Evolutionary conservation across 1,284 basidiomycete species (phyloP).

Genomic region (Tylopilus orsonianus): DNA sequence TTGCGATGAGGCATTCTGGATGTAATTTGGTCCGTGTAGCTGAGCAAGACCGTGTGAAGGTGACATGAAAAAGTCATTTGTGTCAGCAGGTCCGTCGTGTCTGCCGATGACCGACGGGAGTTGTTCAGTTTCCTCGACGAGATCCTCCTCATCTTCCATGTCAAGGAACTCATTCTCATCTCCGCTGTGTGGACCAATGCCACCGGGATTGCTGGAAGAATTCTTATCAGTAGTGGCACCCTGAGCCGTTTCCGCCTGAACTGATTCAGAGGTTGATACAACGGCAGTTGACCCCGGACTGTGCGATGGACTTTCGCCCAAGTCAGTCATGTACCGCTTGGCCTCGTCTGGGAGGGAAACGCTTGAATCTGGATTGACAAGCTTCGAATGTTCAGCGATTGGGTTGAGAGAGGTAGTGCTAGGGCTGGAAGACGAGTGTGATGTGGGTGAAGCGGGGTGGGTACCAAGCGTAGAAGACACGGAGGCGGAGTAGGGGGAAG

Average conservation of each 20-base stretch:
- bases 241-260: constrained; percentile 1
- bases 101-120: constrained; percentile 13
- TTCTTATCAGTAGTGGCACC: background rate
- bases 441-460: constrained; percentile 17
- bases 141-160: constrained; percentile 52
- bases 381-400: constrained; percentile 30
- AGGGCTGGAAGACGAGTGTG: constrained; percentile 28
- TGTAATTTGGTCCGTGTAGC: constrained; percentile 10
- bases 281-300: constrained; percentile 39
- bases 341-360: constrained; percentile 74
- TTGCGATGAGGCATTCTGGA: constrained; percentile 13
- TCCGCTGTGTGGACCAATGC: constrained; percentile 1
- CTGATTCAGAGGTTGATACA: background rate
- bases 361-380: constrained; percentile 53
- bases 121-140: constrained; percentile 28
- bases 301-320: constrained; percentile 60
- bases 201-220: constrained; percentile 8
- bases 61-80: constrained; percentile 45
- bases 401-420: constrained; percentile 29
- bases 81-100: constrained; percentile 31
- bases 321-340: constrained; percentile 63
- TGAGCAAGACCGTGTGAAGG: constrained; percentile 32
- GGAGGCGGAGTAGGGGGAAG: constrained; percentile 1
- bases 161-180: constrained; percentile 51
- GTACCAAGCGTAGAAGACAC: background rate